Evolutionary conservation across 352 stramenopile species (phyloP).

Genomic region (Globisporangium canariense): DNA sequence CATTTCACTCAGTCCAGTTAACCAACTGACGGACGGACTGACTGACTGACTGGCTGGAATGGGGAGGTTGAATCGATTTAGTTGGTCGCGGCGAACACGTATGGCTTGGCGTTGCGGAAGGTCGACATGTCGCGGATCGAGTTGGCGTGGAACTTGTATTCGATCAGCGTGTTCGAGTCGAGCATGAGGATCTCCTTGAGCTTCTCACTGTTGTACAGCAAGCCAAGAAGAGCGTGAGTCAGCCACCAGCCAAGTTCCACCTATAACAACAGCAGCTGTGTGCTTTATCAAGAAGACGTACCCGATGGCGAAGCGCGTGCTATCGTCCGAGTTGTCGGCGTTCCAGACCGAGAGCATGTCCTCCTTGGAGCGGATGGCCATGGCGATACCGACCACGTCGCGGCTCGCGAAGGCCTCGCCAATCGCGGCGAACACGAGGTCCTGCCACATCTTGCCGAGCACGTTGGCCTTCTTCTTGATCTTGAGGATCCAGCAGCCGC

Average conservation of each 20-base stretch:
- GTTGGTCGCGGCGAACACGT: slow-evolving; percentile 80
- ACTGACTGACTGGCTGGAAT: too few relatives aligned
- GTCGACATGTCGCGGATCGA: slow-evolving; percentile 93
- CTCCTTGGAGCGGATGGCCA: slow-evolving; percentile 92
- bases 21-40: too few relatives aligned
- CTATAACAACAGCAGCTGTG: slow-evolving; percentile 7
- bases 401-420: slow-evolving; percentile 90
- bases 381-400: slow-evolving; percentile 91
- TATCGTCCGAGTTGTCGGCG: slow-evolving; percentile 90
- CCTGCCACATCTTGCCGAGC: slow-evolving; percentile 94
- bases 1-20: neutral
- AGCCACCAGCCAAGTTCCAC: neutral
- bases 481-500: slow-evolving; percentile 94
- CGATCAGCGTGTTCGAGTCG: slow-evolving; percentile 92
- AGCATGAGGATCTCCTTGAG: slow-evolving; percentile 94
- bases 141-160: slow-evolving; percentile 94
- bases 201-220: slow-evolving; percentile 64
- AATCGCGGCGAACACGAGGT: slow-evolving; percentile 90
- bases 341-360: slow-evolving; percentile 95
- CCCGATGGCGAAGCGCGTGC: slow-evolving; percentile 78
- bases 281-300: slow-evolving; percentile 20
- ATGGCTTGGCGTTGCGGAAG: slow-evolving; percentile 91
- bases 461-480: slow-evolving; percentile 94
- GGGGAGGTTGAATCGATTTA: slow-evolving; percentile 20
- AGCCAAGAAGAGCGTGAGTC: neutral